These are phyloP conservation scores for Dryas alaskensis DNA, from an alignment of 306 rosid genomes.

Conservation along the genomic window DNA sequence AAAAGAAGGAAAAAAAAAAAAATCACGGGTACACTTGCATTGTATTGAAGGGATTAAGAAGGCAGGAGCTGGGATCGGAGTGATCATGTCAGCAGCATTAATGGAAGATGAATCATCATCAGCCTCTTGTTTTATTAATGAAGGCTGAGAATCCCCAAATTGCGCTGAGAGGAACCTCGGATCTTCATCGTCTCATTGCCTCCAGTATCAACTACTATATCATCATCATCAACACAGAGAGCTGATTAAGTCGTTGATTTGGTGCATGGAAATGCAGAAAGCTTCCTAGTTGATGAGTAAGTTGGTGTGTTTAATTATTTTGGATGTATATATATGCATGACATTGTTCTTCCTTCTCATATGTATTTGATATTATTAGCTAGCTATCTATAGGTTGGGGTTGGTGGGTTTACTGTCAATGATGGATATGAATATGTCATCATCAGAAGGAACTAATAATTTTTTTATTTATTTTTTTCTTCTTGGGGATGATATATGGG, in stretches of 20 bases:
- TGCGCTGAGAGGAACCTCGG: slow-evolving; percentile 99
- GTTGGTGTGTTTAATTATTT: slow-evolving; percentile 37
- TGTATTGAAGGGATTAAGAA: slow-evolving; percentile 22
- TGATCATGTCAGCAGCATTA: slow-evolving; percentile 91
- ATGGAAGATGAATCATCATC: slow-evolving; percentile 27
- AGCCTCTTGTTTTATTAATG: slow-evolving; percentile 57
- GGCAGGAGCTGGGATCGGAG: slow-evolving; percentile 82
- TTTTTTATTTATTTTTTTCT: slow-evolving; percentile 27
- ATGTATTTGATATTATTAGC: slow-evolving; percentile 31
- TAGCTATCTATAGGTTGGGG: slow-evolving; percentile 25
- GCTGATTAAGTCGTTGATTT: not conserved
- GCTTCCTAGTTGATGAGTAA: slow-evolving; percentile 36
- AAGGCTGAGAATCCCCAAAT: slow-evolving; percentile 56
- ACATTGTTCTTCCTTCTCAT: slow-evolving; percentile 10
- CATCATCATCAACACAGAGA: slow-evolving; percentile 11
- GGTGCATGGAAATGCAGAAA: not conserved
- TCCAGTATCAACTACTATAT: slow-evolving; percentile 13
- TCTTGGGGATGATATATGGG: slow-evolving; percentile 1
- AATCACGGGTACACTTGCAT: not conserved
- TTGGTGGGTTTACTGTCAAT: slow-evolving; percentile 28
- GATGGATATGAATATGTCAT: not conserved
- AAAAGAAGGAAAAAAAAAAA: slow-evolving; percentile 13
- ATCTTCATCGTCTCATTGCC: slow-evolving; percentile 65
- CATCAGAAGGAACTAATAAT: slow-evolving; percentile 36
- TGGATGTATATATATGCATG: slow-evolving; percentile 44